These are phyloP conservation scores for Straminergon stramineum DNA, from an alignment of 225 moss, liverwort and hornwort genomes.

Conservation along the genomic window DNA sequence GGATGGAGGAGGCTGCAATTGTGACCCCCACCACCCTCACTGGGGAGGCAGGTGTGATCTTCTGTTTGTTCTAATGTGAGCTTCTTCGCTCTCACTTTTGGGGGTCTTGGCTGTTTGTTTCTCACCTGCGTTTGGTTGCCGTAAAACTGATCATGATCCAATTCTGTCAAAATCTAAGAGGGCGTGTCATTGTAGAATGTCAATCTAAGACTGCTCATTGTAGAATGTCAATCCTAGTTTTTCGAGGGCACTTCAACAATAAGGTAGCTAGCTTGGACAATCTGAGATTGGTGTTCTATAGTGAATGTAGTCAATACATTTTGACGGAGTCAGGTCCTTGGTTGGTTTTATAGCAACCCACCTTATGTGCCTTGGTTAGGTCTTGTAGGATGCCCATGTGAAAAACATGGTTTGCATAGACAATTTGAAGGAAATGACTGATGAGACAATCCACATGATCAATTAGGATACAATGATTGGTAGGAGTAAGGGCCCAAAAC, in stretches of 20 bases:
- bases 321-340: accelerated
- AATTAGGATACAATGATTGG: too few relatives aligned
- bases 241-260: neutral
- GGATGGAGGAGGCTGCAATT: constrained; percentile 17
- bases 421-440: neutral
- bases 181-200: neutral
- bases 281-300: too few relatives aligned
- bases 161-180: neutral
- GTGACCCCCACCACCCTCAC: neutral
- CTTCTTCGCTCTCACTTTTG: constrained; percentile 2
- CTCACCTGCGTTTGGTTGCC: neutral
- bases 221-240: neutral
- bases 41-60: constrained; percentile 36
- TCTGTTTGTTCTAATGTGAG: constrained; percentile 34
- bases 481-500: neutral
- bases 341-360: neutral
- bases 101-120: neutral
- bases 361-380: neutral
- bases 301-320: neutral
- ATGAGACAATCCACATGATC: neutral
- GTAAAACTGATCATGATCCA: too few relatives aligned
- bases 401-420: neutral
- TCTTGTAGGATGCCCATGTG: too few relatives aligned
- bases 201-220: neutral
- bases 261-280: neutral